Conservation (phyloP, 2,329 filamentous ascomycete genomes). For the Magnaporthales sp. region DNA sequence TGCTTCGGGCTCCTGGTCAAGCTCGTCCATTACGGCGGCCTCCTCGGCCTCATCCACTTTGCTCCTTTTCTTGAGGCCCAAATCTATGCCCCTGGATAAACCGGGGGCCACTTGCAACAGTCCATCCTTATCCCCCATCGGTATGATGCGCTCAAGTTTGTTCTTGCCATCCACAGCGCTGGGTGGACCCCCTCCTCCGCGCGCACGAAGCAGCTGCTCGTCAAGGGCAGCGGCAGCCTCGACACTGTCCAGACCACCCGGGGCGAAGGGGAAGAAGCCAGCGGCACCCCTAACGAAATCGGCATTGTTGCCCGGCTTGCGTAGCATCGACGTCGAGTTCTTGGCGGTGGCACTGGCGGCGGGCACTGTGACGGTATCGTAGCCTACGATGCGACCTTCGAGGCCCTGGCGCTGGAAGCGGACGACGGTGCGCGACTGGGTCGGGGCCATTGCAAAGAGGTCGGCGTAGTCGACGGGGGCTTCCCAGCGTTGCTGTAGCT, state of each 20-base stretch:
- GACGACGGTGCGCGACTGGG: constrained; percentile 89
- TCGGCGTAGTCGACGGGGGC: constrained; percentile 70
- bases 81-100: constrained; percentile 66
- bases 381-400: constrained; percentile 86
- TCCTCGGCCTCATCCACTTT: constrained; percentile 52
- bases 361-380: constrained; percentile 87
- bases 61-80: constrained; percentile 44
- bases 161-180: constrained; percentile 19
- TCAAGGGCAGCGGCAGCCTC: constrained; percentile 80
- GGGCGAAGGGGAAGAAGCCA: constrained; percentile 90
- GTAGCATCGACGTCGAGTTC: constrained; percentile 81
- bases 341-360: constrained; percentile 86
- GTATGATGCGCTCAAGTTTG: constrained; percentile 77
- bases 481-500: constrained; percentile 84
- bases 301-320: constrained; percentile 77
- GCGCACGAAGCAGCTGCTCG: constrained; percentile 53
- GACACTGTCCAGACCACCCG: constrained; percentile 79
- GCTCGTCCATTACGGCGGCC: constrained; percentile 59
- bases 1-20: constrained; percentile 36
- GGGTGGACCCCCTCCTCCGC: constrained; percentile 20
- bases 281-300: constrained; percentile 91
- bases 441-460: constrained; percentile 78
- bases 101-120: constrained; percentile 80
- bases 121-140: constrained; percentile 53
- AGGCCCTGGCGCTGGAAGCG: constrained; percentile 86